A percentile compares a stretch with the other conserved stretches of the same genome.
phyloP scores from a whole-genome alignment of 441 rosid genomes.

The Francoa sonchifolia region DNA sequence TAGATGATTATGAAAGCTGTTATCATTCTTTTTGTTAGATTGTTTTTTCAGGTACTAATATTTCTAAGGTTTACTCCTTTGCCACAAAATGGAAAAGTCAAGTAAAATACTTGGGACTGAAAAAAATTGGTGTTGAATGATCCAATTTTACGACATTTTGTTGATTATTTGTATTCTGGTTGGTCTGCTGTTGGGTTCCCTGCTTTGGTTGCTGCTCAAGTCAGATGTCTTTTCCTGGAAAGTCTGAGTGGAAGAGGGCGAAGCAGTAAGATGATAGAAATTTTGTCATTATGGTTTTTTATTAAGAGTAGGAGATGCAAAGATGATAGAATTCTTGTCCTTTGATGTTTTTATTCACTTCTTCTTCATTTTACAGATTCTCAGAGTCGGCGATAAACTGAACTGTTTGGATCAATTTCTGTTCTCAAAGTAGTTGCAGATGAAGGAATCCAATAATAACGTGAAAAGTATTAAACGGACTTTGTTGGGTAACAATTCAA shows the following conservation, averaged over 20 bases:
- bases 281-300: slow-evolving; percentile 7
- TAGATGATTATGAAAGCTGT: too few species aligned
- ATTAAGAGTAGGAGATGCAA: slow-evolving; percentile 34
- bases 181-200: slow-evolving; percentile 96
- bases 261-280: slow-evolving; percentile 21
- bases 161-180: too few species aligned
- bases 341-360: slow-evolving; percentile 1
- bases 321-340: slow-evolving; percentile 5
- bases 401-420: neutral
- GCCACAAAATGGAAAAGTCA: too few species aligned
- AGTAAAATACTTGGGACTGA: too few species aligned
- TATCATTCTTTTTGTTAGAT: too few species aligned
- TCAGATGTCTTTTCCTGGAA: slow-evolving; percentile 43
- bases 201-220: slow-evolving; percentile 76
- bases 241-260: slow-evolving; percentile 29
- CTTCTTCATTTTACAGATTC: neutral
- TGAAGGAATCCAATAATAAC: too few species aligned
- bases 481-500: too few species aligned
- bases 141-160: too few species aligned
- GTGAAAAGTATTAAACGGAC: too few species aligned
- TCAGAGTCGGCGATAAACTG: neutral
- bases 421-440: neutral
- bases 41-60: too few species aligned
- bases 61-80: too few species aligned
- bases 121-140: neutral